Evolutionary conservation across 2,329 filamentous ascomycete species (phyloP).

Genomic region (Aspergillus chevalieri): DNA sequence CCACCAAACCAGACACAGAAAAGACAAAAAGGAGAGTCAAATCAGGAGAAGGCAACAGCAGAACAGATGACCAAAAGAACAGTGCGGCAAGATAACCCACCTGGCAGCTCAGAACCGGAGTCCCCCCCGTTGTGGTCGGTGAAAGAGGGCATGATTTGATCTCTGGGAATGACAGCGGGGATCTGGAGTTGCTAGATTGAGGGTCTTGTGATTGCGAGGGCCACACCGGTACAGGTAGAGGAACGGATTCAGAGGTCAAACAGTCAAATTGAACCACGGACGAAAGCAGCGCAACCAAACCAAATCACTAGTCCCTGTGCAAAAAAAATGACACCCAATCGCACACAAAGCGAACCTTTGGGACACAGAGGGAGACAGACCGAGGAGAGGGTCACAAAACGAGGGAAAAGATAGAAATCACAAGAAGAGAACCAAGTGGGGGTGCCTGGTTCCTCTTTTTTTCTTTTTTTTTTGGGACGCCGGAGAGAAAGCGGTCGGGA

Average conservation of each 20-base stretch:
- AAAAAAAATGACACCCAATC: too few relatives aligned
- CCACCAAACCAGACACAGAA: neutral
- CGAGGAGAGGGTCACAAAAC: neutral
- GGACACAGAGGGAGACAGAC: neutral
- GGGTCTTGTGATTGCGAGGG: neutral
- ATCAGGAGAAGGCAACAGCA: neutral
- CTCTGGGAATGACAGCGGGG: neutral
- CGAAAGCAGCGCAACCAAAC: too few relatives aligned
- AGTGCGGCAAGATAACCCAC: conserved; percentile 17
- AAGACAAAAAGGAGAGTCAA: conserved; percentile 1
- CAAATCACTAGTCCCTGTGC: too few relatives aligned
- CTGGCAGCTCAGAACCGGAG: conserved; percentile 20
- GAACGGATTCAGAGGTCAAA: neutral
- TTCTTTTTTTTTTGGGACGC: neutral
- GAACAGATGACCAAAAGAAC: neutral
- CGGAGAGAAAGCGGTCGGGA: neutral
- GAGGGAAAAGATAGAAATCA: neutral
- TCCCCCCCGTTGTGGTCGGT: conserved; percentile 17
- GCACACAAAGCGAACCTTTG: neutral
- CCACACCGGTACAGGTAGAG: neutral
- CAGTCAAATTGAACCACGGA: neutral
- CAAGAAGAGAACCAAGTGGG: conserved; percentile 3
- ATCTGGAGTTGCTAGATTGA: neutral
- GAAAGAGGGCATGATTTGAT: conserved; percentile 23
- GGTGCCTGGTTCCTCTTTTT: neutral